Conservation (phyloP, 2,329 filamentous ascomycete species). For the Paecilomyces variotii region DNA sequence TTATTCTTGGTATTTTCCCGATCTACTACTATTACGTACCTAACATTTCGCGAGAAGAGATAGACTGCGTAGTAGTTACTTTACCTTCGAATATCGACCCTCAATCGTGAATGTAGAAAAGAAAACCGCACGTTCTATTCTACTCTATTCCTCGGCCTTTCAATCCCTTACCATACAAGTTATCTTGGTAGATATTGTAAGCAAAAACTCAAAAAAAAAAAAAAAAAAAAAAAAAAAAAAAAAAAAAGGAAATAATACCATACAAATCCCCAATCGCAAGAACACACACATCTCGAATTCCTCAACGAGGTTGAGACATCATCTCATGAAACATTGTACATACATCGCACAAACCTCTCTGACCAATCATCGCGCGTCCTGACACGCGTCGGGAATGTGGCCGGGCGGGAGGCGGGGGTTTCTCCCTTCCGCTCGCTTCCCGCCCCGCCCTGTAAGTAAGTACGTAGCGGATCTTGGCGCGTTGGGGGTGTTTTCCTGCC, state of each 20-base stretch:
- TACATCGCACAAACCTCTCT: neutral
- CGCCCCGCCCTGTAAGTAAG: neutral
- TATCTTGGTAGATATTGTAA: too few relatives aligned
- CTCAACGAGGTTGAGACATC: neutral
- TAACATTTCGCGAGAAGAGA: too few relatives aligned
- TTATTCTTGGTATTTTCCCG: too few relatives aligned
- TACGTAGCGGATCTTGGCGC: neutral
- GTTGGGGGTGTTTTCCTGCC: neutral
- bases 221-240: neutral
- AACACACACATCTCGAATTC: neutral
- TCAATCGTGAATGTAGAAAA: too few relatives aligned
- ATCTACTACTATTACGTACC: too few relatives aligned
- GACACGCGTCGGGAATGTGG: neutral
- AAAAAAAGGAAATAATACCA: neutral
- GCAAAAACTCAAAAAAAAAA: neutral
- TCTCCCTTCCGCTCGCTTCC: neutral
- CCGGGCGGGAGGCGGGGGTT: neutral
- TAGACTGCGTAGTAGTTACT: too few relatives aligned
- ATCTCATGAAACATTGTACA: neutral
- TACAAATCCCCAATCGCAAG: neutral
- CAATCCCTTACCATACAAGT: too few relatives aligned
- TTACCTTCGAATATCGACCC: too few relatives aligned
- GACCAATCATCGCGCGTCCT: neutral
- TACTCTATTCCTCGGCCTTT: too few relatives aligned
- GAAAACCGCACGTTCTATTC: too few relatives aligned